Conservation (phyloP, 139 green algal genomes). For the Pleodorina starrii region DNA sequence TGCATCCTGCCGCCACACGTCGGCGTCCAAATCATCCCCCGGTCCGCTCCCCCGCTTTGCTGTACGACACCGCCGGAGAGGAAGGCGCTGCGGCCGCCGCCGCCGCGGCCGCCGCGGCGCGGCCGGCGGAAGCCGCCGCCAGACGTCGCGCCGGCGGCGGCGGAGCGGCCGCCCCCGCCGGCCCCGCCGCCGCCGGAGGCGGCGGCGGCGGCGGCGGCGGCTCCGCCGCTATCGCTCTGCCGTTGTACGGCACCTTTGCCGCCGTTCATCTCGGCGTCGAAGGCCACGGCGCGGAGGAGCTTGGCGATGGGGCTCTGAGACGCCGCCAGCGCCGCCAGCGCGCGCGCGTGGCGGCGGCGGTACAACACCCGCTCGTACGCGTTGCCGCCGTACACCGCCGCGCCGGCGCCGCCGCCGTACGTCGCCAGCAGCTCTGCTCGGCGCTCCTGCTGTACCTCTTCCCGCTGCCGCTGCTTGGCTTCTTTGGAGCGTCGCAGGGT, state of each 20-base stretch:
- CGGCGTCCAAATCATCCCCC: not conserved
- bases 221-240: not conserved
- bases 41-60: not conserved
- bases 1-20: not conserved
- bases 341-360: conserved; percentile 25
- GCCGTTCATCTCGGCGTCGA: not conserved
- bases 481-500: conserved; percentile 34
- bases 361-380: conserved; percentile 6
- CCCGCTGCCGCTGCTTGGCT: conserved; percentile 5
- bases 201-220: not conserved
- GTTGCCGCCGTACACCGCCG: not conserved
- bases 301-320: not conserved
- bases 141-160: not conserved
- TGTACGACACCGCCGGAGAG: not conserved
- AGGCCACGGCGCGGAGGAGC: not conserved
- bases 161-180: not conserved
- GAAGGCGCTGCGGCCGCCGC: not conserved
- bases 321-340: not conserved
- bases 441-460: not conserved
- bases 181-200: not conserved
- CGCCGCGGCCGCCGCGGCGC: not conserved
- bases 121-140: conserved; percentile 1
- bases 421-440: not conserved
- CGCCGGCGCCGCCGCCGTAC: not conserved
- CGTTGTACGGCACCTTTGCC: not conserved